Conservation (phyloP, 805 yeast species). For the Metschnikowia corniflorae region DNA sequence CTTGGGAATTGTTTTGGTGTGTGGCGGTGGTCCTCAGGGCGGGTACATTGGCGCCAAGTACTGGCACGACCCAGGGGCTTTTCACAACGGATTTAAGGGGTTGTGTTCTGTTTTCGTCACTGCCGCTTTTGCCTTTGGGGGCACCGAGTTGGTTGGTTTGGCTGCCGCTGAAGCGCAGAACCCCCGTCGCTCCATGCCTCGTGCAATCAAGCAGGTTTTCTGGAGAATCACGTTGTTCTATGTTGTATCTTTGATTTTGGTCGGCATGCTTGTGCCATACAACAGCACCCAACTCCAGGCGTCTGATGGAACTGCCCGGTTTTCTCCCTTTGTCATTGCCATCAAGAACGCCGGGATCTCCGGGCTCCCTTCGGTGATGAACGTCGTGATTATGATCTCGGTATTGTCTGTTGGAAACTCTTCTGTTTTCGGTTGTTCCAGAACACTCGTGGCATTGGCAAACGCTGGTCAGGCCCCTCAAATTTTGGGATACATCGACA, state of each 20-base stretch:
- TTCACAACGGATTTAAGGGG: conserved; percentile 58
- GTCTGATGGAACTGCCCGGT: conserved; percentile 52
- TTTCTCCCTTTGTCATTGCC: conserved; percentile 74
- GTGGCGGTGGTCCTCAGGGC: conserved; percentile 53
- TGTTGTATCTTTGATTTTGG: conserved; percentile 41
- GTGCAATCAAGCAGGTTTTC: conserved; percentile 62
- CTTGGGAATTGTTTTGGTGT: conserved; percentile 49
- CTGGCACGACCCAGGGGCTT: conserved; percentile 61
- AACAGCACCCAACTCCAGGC: conserved; percentile 43
- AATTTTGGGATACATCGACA: conserved; percentile 40
- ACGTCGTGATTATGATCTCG: conserved; percentile 68
- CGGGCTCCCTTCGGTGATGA: conserved; percentile 68
- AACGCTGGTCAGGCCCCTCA: conserved; percentile 68
- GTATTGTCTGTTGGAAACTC: conserved; percentile 77
- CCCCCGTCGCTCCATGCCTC: conserved; percentile 57
- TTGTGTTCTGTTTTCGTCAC: conserved; percentile 58
- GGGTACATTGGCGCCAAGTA: conserved; percentile 57
- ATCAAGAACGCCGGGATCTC: conserved; percentile 57
- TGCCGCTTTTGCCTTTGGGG: conserved; percentile 63
- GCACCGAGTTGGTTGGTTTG: conserved; percentile 62
- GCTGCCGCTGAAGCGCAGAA: conserved; percentile 65
- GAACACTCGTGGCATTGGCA: conserved; percentile 65
- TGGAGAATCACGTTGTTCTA: conserved; percentile 62
- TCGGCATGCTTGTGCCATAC: conserved; percentile 48
- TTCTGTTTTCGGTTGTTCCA: conserved; percentile 68